Evolutionary conservation across 768 basidiomycete species (phyloP).

Genomic region (Ephemerocybe angulata): DNA sequence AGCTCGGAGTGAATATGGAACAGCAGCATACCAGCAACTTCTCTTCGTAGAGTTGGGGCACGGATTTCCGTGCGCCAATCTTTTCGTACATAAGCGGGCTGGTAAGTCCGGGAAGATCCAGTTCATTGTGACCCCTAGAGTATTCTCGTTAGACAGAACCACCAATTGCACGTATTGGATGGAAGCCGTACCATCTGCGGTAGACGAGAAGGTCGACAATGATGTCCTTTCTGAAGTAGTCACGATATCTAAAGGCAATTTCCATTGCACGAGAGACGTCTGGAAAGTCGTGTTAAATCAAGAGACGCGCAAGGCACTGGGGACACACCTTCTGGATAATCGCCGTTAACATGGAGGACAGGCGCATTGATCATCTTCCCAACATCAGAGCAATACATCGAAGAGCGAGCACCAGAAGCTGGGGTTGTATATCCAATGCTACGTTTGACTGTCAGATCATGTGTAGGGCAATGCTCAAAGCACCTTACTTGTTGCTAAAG

Average conservation of each 20-base stretch:
- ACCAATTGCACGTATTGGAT: no score
- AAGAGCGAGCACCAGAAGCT: slow-evolving; percentile 78
- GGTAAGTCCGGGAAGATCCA: slow-evolving; percentile 84
- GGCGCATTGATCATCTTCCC: slow-evolving; percentile 91
- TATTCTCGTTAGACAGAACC: neutral
- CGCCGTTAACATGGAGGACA: slow-evolving; percentile 88
- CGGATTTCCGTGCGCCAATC: slow-evolving; percentile 72
- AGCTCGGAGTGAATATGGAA: neutral
- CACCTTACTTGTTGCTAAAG: slow-evolving; percentile 54
- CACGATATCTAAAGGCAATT: slow-evolving; percentile 83
- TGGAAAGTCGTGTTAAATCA: slow-evolving; percentile 18
- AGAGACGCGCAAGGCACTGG: neutral
- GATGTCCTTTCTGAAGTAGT: slow-evolving; percentile 87
- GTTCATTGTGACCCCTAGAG: slow-evolving; percentile 72
- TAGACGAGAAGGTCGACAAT: slow-evolving; percentile 89
- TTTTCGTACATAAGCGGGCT: slow-evolving; percentile 90
- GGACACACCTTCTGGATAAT: slow-evolving; percentile 72
- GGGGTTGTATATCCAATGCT: slow-evolving; percentile 94
- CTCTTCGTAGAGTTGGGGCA: slow-evolving; percentile 79
- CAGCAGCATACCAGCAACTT: slow-evolving; percentile 58
- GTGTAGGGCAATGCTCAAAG: neutral
- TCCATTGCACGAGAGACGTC: slow-evolving; percentile 85
- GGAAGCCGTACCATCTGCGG: slow-evolving; percentile 55
- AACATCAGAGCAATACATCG: slow-evolving; percentile 82
- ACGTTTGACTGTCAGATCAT: slow-evolving; percentile 1